Percentiles rank a stretch among this genome's conserved stretches.
Evolutionary conservation across 2,329 filamentous ascomycete species (phyloP).

Genomic region (Exophiala calicioides): DNA sequence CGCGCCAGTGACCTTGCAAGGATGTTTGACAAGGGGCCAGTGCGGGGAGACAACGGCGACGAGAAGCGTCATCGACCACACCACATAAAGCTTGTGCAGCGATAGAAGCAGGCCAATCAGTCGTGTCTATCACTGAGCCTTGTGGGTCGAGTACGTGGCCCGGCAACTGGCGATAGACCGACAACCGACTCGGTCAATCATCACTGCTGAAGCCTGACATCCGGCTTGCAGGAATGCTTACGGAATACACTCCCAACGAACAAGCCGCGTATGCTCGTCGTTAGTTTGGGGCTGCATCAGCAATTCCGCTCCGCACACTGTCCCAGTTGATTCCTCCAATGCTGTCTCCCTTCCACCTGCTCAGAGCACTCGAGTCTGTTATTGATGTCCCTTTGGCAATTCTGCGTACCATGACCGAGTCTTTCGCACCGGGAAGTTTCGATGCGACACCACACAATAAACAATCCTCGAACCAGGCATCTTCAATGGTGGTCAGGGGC

Average conservation of each 20-base stretch:
- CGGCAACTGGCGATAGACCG: too few species aligned
- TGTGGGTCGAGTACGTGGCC: neutral
- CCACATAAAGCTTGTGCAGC: too few species aligned
- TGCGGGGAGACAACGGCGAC: too few species aligned
- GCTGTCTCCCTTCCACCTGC: slow-evolving; percentile 43
- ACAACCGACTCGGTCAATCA: too few species aligned
- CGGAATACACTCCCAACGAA: too few species aligned
- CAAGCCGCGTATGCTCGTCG: too few species aligned
- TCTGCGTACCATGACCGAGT: slow-evolving; percentile 72
- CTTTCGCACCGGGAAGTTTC: slow-evolving; percentile 64
- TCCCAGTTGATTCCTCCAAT: slow-evolving; percentile 57
- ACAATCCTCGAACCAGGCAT: slow-evolving; percentile 71
- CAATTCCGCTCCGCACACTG: slow-evolving; percentile 35
- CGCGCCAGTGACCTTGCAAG: too few species aligned
- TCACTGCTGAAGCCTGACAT: too few species aligned
- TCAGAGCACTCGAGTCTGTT: slow-evolving; percentile 38
- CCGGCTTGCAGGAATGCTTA: too few species aligned
- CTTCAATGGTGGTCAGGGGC: slow-evolving; percentile 70
- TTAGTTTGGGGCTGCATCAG: slow-evolving; percentile 17
- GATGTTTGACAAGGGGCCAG: too few species aligned
- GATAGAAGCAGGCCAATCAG: neutral
- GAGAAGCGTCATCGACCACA: too few species aligned
- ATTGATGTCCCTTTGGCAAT: slow-evolving; percentile 64
- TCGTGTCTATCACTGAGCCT: neutral
- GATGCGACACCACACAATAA: slow-evolving; percentile 66